Base-by-base conservation (phyloP, 176 grass and related monocot genomes). In the Urochloa ruziziensis region DNA sequence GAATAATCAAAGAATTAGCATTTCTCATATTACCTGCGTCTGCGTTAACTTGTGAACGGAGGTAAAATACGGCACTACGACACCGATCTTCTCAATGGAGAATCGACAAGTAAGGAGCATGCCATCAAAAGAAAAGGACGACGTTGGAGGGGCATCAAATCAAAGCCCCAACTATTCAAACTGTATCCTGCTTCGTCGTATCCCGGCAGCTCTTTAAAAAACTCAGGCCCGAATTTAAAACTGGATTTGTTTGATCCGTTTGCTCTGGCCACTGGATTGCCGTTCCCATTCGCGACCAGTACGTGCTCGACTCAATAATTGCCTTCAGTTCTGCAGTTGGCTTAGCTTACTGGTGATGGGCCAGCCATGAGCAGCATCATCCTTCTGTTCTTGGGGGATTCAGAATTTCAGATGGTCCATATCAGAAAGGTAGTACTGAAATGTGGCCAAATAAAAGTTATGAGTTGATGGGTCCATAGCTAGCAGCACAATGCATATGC, bases 171-270 rank as follows among this genome's bases (percentile, higher is more conserved):
- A 27, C 6, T 30, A 75, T 54, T 75, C 82, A 16, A 15, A 33
- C 82, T 18, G 72, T 67, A 84, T 67, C 46, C 47, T 65, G 18
- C 65, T 43, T 77, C 17, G 42, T 84, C 82, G 32, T 14, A 42
- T 74, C 19, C 15, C 33, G 18, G 28, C 39, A 21, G 12, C 25
- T 43, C 34, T 32, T 84, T 42, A 30, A 16, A 28, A 44, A 19
- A 54, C 17, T 29, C 10, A 44, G 73, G 0, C 7, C 35, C n/a
- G 18, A 16, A 68, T 77, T 73, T 74, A 67, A 75, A 69, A 84
- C 47, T 58, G 34, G 2, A 40, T 75, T 56, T 42, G 58, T 56
- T 66, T 42, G 59, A 74, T 83, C 66, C 59, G 19, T 63, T 17
- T 28, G 30, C 73, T 63, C 51, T 69, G 42, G 7, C 40, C 21